These are phyloP conservation scores for Chimonanthus praecox DNA, from an alignment of 164 flowering plant genomes.

Conservation along the genomic window DNA sequence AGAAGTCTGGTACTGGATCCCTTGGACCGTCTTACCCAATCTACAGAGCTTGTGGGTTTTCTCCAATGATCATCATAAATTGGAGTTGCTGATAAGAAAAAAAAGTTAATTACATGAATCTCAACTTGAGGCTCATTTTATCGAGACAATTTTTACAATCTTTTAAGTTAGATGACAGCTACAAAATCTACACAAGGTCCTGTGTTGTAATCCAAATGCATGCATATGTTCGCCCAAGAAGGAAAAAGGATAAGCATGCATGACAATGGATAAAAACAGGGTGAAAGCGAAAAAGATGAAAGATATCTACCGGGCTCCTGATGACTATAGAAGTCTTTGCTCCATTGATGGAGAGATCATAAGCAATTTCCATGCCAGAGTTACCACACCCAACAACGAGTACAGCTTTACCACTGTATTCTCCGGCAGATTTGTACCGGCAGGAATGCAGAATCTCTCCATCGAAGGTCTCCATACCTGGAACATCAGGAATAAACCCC, in stretches of 20 bases:
- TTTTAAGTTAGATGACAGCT: too few species aligned
- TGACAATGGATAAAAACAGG: not conserved
- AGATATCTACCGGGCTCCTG: constrained; percentile 1
- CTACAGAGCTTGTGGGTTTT: too few species aligned
- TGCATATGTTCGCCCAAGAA: too few species aligned
- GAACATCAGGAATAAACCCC: constrained; percentile 33
- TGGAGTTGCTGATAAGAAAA: too few species aligned
- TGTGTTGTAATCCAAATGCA: too few species aligned
- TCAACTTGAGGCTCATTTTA: too few species aligned
- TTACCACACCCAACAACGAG: constrained; percentile 75
- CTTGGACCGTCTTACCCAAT: too few species aligned
- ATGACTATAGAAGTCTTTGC: constrained; percentile 40
- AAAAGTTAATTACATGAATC: too few species aligned
- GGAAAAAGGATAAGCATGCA: not conserved
- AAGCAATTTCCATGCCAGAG: constrained; percentile 74
- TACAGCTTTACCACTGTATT: constrained; percentile 28
- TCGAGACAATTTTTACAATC: too few species aligned
- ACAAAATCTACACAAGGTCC: too few species aligned
- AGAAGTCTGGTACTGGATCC: too few species aligned
- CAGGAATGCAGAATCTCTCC: constrained; percentile 47
- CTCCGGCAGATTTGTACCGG: constrained; percentile 35
- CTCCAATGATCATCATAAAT: too few species aligned
- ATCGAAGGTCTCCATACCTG: constrained; percentile 31
- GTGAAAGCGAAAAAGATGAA: not conserved
- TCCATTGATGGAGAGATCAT: constrained; percentile 35